These are phyloP conservation scores for Aspergillus carbonarius DNA, from an alignment of 2,329 filamentous ascomycete species.

Conservation along the genomic window DNA sequence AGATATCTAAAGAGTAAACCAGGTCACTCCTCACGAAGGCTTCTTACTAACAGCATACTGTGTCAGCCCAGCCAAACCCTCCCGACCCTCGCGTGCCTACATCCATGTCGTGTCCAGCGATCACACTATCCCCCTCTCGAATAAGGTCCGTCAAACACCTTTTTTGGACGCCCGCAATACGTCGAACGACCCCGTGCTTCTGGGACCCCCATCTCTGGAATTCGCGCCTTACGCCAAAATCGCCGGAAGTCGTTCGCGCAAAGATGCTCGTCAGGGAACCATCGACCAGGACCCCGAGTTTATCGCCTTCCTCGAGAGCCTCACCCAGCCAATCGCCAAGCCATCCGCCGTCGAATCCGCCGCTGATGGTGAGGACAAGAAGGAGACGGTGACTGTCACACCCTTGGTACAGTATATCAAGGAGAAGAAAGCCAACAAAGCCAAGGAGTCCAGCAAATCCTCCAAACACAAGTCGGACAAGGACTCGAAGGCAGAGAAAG, in stretches of 20 bases:
- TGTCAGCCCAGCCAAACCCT: constrained; percentile 75
- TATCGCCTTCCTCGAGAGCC: constrained; percentile 82
- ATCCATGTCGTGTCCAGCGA: constrained; percentile 74
- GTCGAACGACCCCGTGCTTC: constrained; percentile 66
- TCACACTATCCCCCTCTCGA: constrained; percentile 65
- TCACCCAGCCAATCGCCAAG: constrained; percentile 72
- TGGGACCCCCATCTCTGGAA: constrained; percentile 77
- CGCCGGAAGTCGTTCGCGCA: constrained; percentile 69
- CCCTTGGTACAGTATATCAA: constrained; percentile 86
- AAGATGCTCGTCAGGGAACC: constrained; percentile 84
- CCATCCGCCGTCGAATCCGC: constrained; percentile 50
- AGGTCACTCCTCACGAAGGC: neutral
- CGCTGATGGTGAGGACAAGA: constrained; percentile 53
- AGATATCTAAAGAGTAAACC: constrained; percentile 78
- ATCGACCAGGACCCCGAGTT: constrained; percentile 97
- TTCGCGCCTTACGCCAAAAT: constrained; percentile 81
- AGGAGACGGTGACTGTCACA: constrained; percentile 72
- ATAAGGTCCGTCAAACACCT: constrained; percentile 64
- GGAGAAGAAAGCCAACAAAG: constrained; percentile 83
- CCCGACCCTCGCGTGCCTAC: constrained; percentile 76
- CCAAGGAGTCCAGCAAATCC: constrained; percentile 56
- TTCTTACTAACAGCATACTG: neutral
- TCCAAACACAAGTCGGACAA: constrained; percentile 43
- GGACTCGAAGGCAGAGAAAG: constrained; percentile 42
- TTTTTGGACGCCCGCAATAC: constrained; percentile 85